Percentiles rank a stretch among this genome's conserved stretches.
Conservation (phyloP, 23 red algal genomes). For the Gracilaria domingensis region DNA sequence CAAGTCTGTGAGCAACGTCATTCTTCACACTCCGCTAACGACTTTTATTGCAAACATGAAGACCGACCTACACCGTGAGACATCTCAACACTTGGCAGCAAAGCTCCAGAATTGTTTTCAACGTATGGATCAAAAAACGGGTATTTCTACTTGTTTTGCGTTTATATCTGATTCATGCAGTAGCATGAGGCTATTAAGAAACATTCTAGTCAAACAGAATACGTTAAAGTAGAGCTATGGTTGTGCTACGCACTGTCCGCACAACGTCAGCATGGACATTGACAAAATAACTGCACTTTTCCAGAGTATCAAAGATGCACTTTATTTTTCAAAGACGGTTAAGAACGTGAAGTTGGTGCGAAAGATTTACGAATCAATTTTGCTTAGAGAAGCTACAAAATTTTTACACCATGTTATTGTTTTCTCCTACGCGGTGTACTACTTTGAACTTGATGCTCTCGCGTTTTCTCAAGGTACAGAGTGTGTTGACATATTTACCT, state of each 20-base stretch:
- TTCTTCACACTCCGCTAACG: conserved; percentile 17
- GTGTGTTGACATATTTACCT: conserved; percentile 1
- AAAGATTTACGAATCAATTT: conserved; percentile 31
- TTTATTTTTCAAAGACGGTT: conserved; percentile 24
- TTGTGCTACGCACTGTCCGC: conserved; percentile 5
- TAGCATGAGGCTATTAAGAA: conserved; percentile 12
- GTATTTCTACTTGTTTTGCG: conserved; percentile 7
- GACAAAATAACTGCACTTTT: neutral
- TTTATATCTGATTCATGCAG: conserved; percentile 36
- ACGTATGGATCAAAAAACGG: neutral
- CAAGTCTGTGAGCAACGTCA: conserved; percentile 35
- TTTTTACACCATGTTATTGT: conserved; percentile 10
- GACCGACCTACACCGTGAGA: conserved; percentile 27
- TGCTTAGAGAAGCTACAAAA: conserved; percentile 1
- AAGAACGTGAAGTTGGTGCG: neutral
- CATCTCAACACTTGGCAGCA: neutral
- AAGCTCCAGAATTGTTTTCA: neutral
- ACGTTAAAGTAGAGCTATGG: neutral
- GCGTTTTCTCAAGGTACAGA: conserved; percentile 9
- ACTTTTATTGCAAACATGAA: conserved; percentile 46
- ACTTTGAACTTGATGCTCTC: conserved; percentile 2
- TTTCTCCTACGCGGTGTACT: conserved; percentile 25
- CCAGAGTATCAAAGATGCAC: conserved; percentile 15
- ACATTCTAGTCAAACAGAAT: neutral
- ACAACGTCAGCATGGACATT: conserved; percentile 25